A percentile compares a stretch with the other conserved stretches of the same genome.
phyloP scores from a whole-genome alignment of 2,329 filamentous ascomycete species.

The Clonostachys byssicola region DNA sequence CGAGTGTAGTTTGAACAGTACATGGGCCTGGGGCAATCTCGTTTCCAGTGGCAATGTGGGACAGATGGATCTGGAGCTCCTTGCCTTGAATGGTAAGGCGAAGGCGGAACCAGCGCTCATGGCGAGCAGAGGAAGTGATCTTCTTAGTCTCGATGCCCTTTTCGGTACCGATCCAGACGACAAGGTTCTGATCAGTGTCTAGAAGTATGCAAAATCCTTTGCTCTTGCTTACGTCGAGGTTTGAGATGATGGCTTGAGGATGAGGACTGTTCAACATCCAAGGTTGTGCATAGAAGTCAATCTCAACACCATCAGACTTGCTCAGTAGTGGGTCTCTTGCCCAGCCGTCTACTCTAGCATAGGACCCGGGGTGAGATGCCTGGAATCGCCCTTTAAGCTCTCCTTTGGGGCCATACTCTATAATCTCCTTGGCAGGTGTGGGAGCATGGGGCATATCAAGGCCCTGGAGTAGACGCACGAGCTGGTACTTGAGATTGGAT shows the following conservation, averaged over 20 bases:
- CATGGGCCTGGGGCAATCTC: conserved; percentile 2
- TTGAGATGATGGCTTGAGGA: conserved; percentile 2
- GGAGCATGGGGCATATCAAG: background rate
- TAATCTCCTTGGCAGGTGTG: background rate
- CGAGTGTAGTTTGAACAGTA: background rate
- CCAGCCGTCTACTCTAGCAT: background rate
- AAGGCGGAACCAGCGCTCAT: conserved; percentile 5
- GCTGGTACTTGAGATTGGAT: background rate
- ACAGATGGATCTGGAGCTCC: conserved; percentile 2
- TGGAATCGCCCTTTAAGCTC: background rate
- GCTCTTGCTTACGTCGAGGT: background rate
- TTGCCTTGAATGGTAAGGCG: conserved; percentile 2
- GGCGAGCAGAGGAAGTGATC: background rate
- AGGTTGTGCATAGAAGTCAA: conserved; percentile 1
- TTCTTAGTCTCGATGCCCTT: background rate
- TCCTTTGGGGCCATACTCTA: background rate
- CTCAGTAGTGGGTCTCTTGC: background rate
- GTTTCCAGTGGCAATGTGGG: conserved; percentile 2
- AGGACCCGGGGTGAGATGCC: background rate
- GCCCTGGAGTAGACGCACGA: background rate
- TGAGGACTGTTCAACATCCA: conserved; percentile 2
- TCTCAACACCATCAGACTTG: background rate
- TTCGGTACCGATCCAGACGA: background rate
- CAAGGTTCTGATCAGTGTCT: background rate
- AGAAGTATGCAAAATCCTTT: background rate